Conservation (phyloP, 2,329 filamentous ascomycete genomes). For the Colletotrichum theobromicola region DNA sequence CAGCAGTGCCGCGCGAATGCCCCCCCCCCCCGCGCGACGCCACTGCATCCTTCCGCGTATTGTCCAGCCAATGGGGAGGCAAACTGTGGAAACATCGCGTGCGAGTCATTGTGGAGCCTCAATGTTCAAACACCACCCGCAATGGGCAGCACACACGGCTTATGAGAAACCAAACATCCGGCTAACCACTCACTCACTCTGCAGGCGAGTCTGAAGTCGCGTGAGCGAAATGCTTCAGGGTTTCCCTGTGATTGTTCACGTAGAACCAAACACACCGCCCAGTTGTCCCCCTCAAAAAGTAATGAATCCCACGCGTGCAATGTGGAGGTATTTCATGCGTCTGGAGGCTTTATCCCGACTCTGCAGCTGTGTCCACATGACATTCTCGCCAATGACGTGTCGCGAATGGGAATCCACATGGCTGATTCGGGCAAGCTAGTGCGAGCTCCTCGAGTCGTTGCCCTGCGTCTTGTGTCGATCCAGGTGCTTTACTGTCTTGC, state of each 20-base stretch:
- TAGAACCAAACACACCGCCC: not conserved
- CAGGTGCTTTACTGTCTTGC: not conserved
- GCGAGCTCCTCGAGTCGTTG: not conserved
- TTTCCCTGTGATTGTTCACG: not conserved
- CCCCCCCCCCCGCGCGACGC: not conserved
- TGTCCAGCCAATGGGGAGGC: not conserved
- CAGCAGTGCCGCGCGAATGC: not conserved
- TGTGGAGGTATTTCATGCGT: not conserved
- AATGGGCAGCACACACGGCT: not conserved
- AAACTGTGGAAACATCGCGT: not conserved
- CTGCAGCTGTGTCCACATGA: not conserved
- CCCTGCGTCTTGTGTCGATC: not conserved
- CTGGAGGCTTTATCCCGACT: not conserved
- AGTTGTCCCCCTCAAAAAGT: not conserved
- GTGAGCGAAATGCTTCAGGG: not conserved
- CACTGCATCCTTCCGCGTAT: not conserved
- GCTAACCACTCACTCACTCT: not conserved
- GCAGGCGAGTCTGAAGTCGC: not conserved
- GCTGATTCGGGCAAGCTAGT: not conserved
- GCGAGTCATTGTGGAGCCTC: slow-evolving; percentile 1
- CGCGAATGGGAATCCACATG: not conserved
- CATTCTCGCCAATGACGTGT: not conserved
- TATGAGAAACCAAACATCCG: not conserved
- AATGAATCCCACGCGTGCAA: not conserved
- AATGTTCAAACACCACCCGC: not conserved